Percentiles rank a stretch among this genome's conserved stretches.
Evolutionary conservation across 495 filamentous ascomycete species (phyloP).

Genomic region (Delitschia confertaspora): DNA sequence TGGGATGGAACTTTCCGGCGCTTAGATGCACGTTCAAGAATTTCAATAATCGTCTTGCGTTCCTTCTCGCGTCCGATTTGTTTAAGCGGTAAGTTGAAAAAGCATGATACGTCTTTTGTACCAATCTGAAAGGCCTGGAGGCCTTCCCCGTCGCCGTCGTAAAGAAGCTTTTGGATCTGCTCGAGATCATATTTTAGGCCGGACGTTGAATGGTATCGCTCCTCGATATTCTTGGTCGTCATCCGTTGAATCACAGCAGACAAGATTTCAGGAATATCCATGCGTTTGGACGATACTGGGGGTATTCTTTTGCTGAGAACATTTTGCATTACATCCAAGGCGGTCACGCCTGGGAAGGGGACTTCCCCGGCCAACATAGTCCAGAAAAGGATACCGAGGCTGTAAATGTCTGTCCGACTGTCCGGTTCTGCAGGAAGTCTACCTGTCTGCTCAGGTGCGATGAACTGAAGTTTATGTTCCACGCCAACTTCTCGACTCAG

Average conservation of each 20-base stretch:
- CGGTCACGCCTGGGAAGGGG: constrained; percentile 66
- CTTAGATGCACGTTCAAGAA: constrained; percentile 63
- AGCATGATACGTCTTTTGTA: constrained; percentile 71
- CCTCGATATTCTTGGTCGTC: constrained; percentile 73
- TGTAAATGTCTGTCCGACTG: constrained; percentile 79
- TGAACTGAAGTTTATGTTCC: constrained; percentile 75
- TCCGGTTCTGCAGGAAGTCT: constrained; percentile 84
- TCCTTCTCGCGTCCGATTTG: constrained; percentile 74
- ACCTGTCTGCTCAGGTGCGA: constrained; percentile 87
- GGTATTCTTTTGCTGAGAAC: constrained; percentile 69
- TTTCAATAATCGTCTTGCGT: constrained; percentile 54
- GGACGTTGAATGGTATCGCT: constrained; percentile 75
- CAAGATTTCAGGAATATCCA: constrained; percentile 73
- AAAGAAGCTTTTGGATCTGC: constrained; percentile 59
- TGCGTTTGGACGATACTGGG: constrained; percentile 59
- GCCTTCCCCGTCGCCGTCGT: constrained; percentile 60
- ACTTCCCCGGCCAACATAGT: constrained; percentile 68
- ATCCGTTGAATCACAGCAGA: constrained; percentile 79
- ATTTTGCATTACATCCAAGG: constrained; percentile 80
- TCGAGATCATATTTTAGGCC: constrained; percentile 70
- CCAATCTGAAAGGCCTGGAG: constrained; percentile 63
- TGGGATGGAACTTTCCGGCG: constrained; percentile 44
- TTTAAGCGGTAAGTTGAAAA: constrained; percentile 69
- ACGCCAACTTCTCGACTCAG: constrained; percentile 70
- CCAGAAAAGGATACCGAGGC: constrained; percentile 79